phyloP scores from a whole-genome alignment of 768 basidiomycete genomes.

The Psilocybe subaeruginosa region DNA sequence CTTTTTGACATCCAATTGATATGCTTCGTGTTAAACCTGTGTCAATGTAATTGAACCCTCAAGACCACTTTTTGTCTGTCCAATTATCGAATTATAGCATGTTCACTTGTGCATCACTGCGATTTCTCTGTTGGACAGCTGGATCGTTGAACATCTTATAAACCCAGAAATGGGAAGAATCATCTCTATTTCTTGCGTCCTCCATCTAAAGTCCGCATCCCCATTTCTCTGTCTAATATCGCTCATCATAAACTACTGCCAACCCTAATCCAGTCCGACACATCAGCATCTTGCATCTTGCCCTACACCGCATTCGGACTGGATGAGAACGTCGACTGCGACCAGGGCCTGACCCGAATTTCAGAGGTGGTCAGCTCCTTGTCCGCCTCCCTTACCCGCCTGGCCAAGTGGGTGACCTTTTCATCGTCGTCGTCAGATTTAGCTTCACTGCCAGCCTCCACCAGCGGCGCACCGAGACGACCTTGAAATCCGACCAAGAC shows the following conservation, averaged over 20 bases:
- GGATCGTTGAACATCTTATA: too few relatives aligned
- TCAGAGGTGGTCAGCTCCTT: not conserved
- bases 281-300: not conserved
- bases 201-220: not conserved
- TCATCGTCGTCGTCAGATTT: not conserved
- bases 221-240: not conserved
- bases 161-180: not conserved
- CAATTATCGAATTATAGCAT: too few relatives aligned
- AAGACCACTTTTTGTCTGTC: too few relatives aligned
- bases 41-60: too few relatives aligned
- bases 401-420: not conserved
- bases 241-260: conserved; percentile 2
- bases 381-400: not conserved
- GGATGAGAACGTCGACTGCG: not conserved
- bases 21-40: too few relatives aligned
- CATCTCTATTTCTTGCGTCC: not conserved
- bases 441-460: not conserved
- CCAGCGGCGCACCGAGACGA: not conserved
- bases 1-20: not conserved
- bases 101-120: too few relatives aligned
- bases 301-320: not conserved
- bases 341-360: not conserved
- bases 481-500: not conserved
- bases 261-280: conserved; percentile 4
- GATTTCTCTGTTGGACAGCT: too few relatives aligned